Conservation (phyloP, 495 filamentous ascomycete genomes). For the Xylaria intraflava region DNA sequence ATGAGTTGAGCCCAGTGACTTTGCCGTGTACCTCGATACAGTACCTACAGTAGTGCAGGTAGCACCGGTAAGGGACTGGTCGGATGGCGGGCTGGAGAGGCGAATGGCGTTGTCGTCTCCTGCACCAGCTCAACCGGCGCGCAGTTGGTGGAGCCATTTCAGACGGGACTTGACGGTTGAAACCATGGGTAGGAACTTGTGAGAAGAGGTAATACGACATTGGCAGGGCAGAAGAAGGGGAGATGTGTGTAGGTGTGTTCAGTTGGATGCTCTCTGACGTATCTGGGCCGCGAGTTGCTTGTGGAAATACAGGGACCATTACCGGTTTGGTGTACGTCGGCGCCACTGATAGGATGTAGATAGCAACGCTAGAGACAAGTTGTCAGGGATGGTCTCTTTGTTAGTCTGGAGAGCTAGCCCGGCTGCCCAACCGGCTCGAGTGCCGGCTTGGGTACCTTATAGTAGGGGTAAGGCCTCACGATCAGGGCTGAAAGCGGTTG, state of each 20-base stretch:
- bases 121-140: too few species aligned
- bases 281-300: neutral
- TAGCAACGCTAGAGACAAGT: too few species aligned
- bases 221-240: neutral
- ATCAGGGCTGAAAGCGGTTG: neutral
- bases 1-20: too few species aligned
- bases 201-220: neutral
- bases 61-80: neutral
- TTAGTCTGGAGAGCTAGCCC: neutral
- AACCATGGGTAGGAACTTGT: neutral
- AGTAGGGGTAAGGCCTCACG: neutral
- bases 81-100: too few species aligned
- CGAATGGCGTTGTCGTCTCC: too few species aligned
- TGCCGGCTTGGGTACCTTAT: neutral
- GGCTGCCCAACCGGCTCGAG: neutral
- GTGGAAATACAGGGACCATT: neutral
- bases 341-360: too few species aligned
- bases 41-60: too few species aligned
- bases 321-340: too few species aligned
- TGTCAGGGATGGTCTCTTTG: neutral
- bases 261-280: neutral
- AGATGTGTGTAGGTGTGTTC: too few species aligned
- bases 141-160: neutral
- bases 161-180: neutral
- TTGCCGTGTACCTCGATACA: too few species aligned